Percentiles rank a stretch among this genome's conserved stretches.
Conservation (phyloP, 148 eudicot species). For the Selenicereus undatus region DNA sequence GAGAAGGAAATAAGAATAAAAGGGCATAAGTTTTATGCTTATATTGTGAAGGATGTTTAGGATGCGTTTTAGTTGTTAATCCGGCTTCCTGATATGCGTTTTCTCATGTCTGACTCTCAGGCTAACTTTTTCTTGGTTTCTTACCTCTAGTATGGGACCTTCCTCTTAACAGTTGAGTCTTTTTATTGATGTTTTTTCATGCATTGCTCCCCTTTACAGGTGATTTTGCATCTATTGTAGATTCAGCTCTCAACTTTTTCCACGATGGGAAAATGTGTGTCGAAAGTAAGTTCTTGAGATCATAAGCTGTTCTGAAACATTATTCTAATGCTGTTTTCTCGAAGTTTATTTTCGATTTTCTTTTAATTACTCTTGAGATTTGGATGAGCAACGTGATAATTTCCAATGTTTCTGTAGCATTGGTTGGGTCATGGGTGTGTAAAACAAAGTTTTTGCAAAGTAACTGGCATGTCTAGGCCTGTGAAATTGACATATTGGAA, state of each 20-base stretch:
- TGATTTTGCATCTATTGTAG: constrained; percentile 10
- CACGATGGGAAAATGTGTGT: constrained; percentile 20
- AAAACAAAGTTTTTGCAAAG: neutral
- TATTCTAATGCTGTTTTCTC: no score
- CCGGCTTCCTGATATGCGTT: neutral
- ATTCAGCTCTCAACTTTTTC: neutral
- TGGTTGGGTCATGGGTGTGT: neutral
- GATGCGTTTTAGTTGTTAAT: neutral
- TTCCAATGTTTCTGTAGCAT: neutral
- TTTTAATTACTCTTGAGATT: neutral
- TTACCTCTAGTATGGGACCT: neutral
- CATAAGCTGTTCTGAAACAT: neutral
- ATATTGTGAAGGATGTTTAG: neutral
- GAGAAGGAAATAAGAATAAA: neutral
- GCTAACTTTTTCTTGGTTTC: neutral
- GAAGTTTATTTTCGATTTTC: neutral
- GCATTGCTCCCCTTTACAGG: constrained; percentile 16
- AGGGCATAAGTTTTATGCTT: neutral
- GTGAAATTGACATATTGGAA: neutral
- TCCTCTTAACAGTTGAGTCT: neutral
- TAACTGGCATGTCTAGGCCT: neutral
- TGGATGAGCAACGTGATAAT: neutral
- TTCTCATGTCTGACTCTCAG: neutral
- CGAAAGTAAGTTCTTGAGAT: constrained; percentile 21
- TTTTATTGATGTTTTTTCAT: neutral